Evolutionary conservation across 345 rosid genomes (phyloP), one percentile per base, ranked within the genome.

Genomic region (Populus alba): DNA sequence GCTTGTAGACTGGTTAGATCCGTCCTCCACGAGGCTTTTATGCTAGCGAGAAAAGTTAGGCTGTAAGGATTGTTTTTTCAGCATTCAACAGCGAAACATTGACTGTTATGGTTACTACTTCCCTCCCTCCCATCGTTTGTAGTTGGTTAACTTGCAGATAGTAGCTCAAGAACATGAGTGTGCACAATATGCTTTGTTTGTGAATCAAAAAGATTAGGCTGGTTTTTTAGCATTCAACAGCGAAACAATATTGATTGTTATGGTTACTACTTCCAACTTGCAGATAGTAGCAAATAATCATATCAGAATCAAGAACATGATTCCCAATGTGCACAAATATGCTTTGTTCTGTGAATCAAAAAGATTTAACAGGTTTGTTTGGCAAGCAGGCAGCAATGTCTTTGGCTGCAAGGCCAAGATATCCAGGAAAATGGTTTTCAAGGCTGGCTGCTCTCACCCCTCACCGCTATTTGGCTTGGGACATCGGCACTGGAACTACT

Each of bases 401-500:
- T 71, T 53, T 74, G 9, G 92, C 87, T 55, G 86, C 86, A 12
- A 83, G 95, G 43, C 92, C 91, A 3, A 80, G 76, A 31, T 92
- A 91, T 75, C 92, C 92, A 2, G 41, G 77, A 2, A 79, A 86
- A 3, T 92, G 92, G 91, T 91, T 82, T 81, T 83, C 88, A 0
- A 87, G 79, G 90, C 88, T 90, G 39, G 87, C 91, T 20, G 66
- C 70, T 65, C 85, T 75, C 85, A 88, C 87, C 57, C 76, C 73
- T 78, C 85, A 53, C 70, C 96, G 86, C 73, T 71, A 75, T 53
- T 78, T 87, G 29, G 94, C 97, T 53, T 88, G 90, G 91, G 94
- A 92, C 72, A 91, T 79, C 38, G 95, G 92, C 85, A 88, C 90
- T 3, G 89, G 94, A 79, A 90, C 92, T 2, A 87, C 92, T 75